Evolutionary conservation across 2,329 filamentous ascomycete species (phyloP), one percentile per base, ranked within the genome.

Genomic region (Diaporthe ampelina): DNA sequence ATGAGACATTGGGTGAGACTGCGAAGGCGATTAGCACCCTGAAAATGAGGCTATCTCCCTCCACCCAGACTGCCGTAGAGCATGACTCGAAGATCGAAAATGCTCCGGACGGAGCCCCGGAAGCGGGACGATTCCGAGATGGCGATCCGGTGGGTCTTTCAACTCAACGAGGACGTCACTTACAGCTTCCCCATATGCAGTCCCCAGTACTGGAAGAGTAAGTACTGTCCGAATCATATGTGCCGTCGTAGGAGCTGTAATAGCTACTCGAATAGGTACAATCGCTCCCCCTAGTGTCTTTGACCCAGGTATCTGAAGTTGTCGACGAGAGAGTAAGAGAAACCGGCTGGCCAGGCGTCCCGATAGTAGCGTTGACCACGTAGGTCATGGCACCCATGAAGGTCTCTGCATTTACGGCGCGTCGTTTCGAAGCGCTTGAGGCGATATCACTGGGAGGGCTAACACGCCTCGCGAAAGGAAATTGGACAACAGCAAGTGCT

Each of bases 281-380:
- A 67, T 26, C 73, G 2, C 4, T 0, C 5, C 74, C 75, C 26
- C 75, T 71, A 9, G 77, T 72, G 61, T 80, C 78, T 21, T 77
- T 75, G 19, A 82, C 78, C 81, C 81, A 83, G 3, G 81, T 80
- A 48, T 79, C 73, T 17, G 77, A 69, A 4, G 74, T 35, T 0
- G 77, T 78, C 2, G 79, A 72, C 35, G 80, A 78, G 40, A 82
- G 75, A 32, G 78, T 52, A 45, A 83, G 74, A 35, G 78, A 76
- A 10, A 83, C 26, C 9, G 76, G 68, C 74, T 83, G 81, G 9
- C 76, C 72, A 21, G 81, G 81, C 4, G 80, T 79, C 67, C 80
- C 78, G 59, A 82, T 76, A 5, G 77, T 73, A 63, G 74, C 78
- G 37, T 81, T 77, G 57, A 80, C 77, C 43, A 79, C 72, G 63